These are phyloP conservation scores for Ganoderma meredithae DNA, from an alignment of 1,284 basidiomycete genomes.

Conservation along the genomic window DNA sequence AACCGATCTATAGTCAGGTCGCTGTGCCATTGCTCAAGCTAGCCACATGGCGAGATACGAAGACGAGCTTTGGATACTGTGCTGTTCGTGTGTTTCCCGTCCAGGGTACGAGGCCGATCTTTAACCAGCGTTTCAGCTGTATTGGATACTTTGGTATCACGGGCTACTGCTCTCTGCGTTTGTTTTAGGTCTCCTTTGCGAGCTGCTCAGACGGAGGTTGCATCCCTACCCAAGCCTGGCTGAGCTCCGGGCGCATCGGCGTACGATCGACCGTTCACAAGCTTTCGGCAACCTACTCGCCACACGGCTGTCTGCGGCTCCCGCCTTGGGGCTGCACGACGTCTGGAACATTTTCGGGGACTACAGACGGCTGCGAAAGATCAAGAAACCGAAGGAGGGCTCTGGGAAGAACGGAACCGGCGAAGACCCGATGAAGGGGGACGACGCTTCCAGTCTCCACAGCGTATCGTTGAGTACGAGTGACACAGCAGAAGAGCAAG, in stretches of 20 bases:
- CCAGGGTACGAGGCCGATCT: background rate
- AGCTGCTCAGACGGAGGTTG: constrained; percentile 57
- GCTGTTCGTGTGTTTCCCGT: constrained; percentile 49
- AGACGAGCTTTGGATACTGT: constrained; percentile 57
- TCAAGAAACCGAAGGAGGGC: constrained; percentile 34
- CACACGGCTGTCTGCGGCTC: constrained; percentile 52
- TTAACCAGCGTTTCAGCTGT: constrained; percentile 48
- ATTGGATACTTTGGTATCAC: constrained; percentile 70
- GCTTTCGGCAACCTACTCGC: constrained; percentile 60
- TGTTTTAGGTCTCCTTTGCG: constrained; percentile 54
- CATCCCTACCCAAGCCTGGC: constrained; percentile 61
- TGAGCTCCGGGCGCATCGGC: constrained; percentile 59
- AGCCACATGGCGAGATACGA: constrained; percentile 62
- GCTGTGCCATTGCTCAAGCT: constrained; percentile 49
- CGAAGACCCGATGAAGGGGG: constrained; percentile 6
- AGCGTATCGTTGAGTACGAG: constrained; percentile 42
- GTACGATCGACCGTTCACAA: constrained; percentile 55
- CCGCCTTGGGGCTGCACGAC: constrained; percentile 57
- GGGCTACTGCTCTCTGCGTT: constrained; percentile 62
- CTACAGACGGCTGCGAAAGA: constrained; percentile 39
- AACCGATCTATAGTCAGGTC: constrained; percentile 59
- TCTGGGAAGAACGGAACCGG: constrained; percentile 17
- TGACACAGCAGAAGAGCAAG: constrained; percentile 37
- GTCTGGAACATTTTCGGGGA: constrained; percentile 59
- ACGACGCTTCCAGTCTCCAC: constrained; percentile 21